Evolutionary conservation across 2,329 filamentous ascomycete genomes (phyloP), one percentile per base, ranked within the genome.

Genomic region (Fusarium sarcochroum): DNA sequence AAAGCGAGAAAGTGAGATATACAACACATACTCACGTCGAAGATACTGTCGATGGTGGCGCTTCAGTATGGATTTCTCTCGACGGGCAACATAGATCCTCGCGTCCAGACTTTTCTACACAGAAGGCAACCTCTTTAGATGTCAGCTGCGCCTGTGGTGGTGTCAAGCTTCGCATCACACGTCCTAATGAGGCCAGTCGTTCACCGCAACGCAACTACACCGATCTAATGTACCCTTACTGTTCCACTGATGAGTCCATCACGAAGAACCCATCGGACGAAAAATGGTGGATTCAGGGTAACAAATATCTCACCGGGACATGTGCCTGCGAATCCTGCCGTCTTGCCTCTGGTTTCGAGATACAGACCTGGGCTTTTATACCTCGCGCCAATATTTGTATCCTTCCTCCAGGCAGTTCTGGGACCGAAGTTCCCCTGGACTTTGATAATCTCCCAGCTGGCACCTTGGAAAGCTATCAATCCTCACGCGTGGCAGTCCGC

Each of bases 331-430:
- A 78, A 7, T 86, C 87, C 3, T 93, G 90, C 74, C 86, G 90
- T 7, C 79, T 89, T 5, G 77, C 79, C 1, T 84, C 86, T 1
- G 89, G 90, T 5, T 89, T 88, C 66, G 88, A 91, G 57, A 84
- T 91, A 46, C 86, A 90, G 69, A 80, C 85, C 0, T 93, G 90
- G 90, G 83, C 87, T 0, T 93, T 91, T 72, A 79, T 92, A 1
- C 88, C 89, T 1, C 81, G 82, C n/a, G 76, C 78, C 2, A 89
- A 90, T 69, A 87, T 92, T 53, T 76, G 81, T 18, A 80, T 86
- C 25, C 63, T 76, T 32, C 64, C 82, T 47, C 71, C 46, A 9
- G 14, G 8, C 10, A 32, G 13, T 14, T 25, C 13, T 32, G 47
- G 2, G 35, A 14, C 11, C 1, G 37, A 48, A 18, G 49, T 74